phyloP scores from a whole-genome alignment of 805 yeast genomes.

The Pachysolen tannophilus region DNA sequence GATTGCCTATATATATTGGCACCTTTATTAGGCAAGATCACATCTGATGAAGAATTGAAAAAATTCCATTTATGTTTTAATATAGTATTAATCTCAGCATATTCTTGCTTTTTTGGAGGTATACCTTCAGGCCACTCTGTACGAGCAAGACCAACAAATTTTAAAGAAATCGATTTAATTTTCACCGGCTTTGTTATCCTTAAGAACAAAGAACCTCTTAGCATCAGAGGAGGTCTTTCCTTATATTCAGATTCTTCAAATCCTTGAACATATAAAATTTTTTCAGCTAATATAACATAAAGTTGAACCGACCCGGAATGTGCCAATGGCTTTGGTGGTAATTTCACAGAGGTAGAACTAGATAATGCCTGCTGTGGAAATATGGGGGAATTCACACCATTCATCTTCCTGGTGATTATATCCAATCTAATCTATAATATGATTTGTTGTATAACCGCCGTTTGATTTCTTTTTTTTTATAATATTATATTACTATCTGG shows the following conservation, averaged over 20 bases:
- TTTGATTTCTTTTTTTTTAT: too few species aligned
- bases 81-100: slow-evolving; percentile 55
- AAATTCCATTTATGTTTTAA: slow-evolving; percentile 90
- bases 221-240: slow-evolving; percentile 65
- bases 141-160: slow-evolving; percentile 59
- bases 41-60: slow-evolving; percentile 34
- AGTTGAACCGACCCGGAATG: slow-evolving; percentile 60
- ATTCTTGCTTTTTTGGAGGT: slow-evolving; percentile 75
- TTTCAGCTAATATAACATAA: slow-evolving; percentile 75
- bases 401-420: slow-evolving; percentile 1
- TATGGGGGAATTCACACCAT: slow-evolving; percentile 29
- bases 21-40: slow-evolving; percentile 21
- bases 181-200: slow-evolving; percentile 66
- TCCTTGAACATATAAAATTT: slow-evolving; percentile 74
- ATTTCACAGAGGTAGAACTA: slow-evolving; percentile 33
- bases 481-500: too few species aligned
- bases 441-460: too few species aligned
- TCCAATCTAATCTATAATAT: not conserved
- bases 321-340: slow-evolving; percentile 49
- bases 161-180: slow-evolving; percentile 53
- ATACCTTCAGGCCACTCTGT: slow-evolving; percentile 99
- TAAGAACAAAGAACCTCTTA: slow-evolving; percentile 72
- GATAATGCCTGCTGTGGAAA: slow-evolving; percentile 37
- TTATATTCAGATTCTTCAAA: slow-evolving; percentile 57
- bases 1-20: slow-evolving; percentile 36